These are phyloP conservation scores for Calonectria fujianensis DNA, from an alignment of 2,329 filamentous ascomycete genomes.

Conservation along the genomic window DNA sequence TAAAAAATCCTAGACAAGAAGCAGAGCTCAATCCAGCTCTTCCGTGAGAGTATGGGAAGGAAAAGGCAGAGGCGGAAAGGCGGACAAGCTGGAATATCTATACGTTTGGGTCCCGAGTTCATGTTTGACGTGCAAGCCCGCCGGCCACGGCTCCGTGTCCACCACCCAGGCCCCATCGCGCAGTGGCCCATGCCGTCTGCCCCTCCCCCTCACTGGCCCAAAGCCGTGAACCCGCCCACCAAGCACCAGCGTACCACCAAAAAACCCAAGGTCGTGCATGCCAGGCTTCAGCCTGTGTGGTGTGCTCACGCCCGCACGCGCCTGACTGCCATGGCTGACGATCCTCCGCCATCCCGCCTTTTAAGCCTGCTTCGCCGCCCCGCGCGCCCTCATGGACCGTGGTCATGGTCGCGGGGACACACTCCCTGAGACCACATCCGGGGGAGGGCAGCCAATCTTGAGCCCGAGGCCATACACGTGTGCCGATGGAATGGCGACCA, in stretches of 20 bases:
- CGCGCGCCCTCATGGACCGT: background rate
- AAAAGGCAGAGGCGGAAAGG: background rate
- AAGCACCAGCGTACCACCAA: background rate
- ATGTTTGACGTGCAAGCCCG: constrained; percentile 10
- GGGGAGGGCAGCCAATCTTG: constrained; percentile 50
- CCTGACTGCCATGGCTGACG: constrained; percentile 34
- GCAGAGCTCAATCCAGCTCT: background rate
- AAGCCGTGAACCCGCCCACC: background rate
- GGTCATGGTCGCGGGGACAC: constrained; percentile 21
- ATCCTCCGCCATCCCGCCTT: constrained; percentile 27
- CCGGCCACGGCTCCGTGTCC: background rate
- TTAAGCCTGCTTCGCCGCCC: constrained; percentile 7
- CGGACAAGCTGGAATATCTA: constrained; percentile 11
- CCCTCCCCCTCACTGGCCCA: constrained; percentile 26
- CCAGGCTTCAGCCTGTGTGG: constrained; percentile 32
- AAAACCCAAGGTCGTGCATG: constrained; percentile 7
- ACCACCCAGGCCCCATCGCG: constrained; percentile 1
- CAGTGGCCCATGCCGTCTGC: constrained; percentile 6
- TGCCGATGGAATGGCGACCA: constrained; percentile 40
- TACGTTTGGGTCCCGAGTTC: constrained; percentile 7
- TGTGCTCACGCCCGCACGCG: constrained; percentile 39
- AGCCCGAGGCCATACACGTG: constrained; percentile 52
- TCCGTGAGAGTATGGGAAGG: background rate
- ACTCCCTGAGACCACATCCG: background rate
- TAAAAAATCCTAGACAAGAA: background rate